Conservation (phyloP, 164 flowering plant species). For the Pachysandra terminalis region DNA sequence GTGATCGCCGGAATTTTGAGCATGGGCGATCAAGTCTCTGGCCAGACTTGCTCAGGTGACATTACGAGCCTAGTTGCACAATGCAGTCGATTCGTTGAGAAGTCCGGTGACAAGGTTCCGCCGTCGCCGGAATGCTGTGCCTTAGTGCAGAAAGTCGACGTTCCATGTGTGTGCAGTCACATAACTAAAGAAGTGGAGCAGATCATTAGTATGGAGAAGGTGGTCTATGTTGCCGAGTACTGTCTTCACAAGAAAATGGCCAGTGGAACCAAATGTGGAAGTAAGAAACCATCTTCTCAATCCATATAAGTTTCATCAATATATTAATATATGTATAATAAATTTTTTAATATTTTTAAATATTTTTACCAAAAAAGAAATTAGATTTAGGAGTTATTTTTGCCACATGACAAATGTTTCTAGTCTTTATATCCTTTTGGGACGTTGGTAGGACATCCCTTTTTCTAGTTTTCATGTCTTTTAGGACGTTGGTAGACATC, state of each 20-base stretch:
- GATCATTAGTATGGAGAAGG: conserved; percentile 1
- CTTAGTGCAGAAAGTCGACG: not conserved
- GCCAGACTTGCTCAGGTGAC: not conserved
- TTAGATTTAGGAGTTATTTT: no score
- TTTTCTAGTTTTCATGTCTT: no score
- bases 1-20: not conserved
- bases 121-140: conserved; percentile 1
- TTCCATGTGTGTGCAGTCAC: not conserved
- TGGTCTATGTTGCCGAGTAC: not conserved
- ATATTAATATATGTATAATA: no score
- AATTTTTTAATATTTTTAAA: no score
- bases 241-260: no score
- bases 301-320: no score
- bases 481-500: no score
- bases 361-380: no score
- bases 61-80: not conserved
- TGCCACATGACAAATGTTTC: no score
- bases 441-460: no score
- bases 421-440: no score
- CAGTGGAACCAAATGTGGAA: conserved; percentile 5
- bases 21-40: not conserved
- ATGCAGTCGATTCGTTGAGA: not conserved
- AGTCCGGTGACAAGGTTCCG: not conserved
- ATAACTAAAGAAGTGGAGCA: not conserved
- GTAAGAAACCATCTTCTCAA: not conserved